Percentiles rank a stretch among this genome's conserved stretches.
Evolutionary conservation across 1,139 yeast species (phyloP).

Genomic region (Saccharomyces hybrid): DNA sequence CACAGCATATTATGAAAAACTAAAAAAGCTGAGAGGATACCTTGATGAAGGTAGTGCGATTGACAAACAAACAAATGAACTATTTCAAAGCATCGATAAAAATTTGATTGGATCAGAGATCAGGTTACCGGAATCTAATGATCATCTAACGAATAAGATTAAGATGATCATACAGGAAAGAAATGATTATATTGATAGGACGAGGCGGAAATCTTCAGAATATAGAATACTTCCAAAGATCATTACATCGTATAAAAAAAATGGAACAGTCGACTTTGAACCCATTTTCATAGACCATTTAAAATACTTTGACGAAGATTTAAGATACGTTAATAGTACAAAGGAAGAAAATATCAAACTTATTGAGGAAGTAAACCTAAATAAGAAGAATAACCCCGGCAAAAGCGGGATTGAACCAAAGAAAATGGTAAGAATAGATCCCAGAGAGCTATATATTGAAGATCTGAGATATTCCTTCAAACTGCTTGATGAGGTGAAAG

Average conservation of each 20-base stretch:
- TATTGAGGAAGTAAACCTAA: constrained; percentile 39
- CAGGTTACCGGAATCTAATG: constrained; percentile 19
- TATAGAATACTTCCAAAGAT: constrained; percentile 46
- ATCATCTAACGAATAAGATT: constrained; percentile 20
- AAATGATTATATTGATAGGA: constrained; percentile 35
- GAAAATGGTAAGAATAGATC: constrained; percentile 13
- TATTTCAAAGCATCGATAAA: constrained; percentile 27
- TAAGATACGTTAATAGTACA: constrained; percentile 28
- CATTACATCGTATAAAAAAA: constrained; percentile 38
- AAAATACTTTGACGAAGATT: constrained; percentile 33
- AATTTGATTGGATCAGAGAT: constrained; percentile 26
- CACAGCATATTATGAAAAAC: constrained; percentile 33
- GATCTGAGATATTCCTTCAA: constrained; percentile 20
- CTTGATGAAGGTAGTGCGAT: constrained; percentile 54
- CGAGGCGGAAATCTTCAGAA: constrained; percentile 41
- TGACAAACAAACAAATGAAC: constrained; percentile 37
- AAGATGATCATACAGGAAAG: constrained; percentile 19
- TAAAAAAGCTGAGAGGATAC: constrained; percentile 42
- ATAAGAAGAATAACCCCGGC: constrained; percentile 4
- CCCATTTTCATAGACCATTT: constrained; percentile 36
- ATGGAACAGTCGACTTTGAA: constrained; percentile 31
- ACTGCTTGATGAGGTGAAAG: constrained; percentile 32
- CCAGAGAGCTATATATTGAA: constrained; percentile 20
- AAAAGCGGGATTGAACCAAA: background rate
- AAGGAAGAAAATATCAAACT: constrained; percentile 36